phyloP scores from a whole-genome alignment of 768 basidiomycete species.

The Dendrothele bispora region DNA sequence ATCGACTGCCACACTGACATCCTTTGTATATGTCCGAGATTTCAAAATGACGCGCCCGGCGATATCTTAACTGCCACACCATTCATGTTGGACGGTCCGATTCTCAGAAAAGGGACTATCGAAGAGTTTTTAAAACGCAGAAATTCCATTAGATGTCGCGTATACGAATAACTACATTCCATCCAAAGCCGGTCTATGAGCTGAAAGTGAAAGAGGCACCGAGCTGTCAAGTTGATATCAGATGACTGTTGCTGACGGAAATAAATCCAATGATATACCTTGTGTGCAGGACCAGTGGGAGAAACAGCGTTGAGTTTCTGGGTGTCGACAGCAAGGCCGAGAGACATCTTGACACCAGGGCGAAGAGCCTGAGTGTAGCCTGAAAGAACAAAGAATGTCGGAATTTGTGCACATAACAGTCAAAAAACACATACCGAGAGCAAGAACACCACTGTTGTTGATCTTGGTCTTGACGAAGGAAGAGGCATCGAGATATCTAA shows the following conservation, averaged over 20 bases:
- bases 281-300: constrained; percentile 71
- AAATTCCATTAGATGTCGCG: constrained; percentile 3
- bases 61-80: too few relatives aligned
- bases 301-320: constrained; percentile 80
- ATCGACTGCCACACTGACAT: too few relatives aligned
- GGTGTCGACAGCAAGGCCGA: constrained; percentile 95
- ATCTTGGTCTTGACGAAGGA: constrained; percentile 98
- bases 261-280: constrained; percentile 36
- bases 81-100: too few relatives aligned
- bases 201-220: constrained; percentile 78
- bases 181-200: constrained; percentile 42
- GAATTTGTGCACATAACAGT: constrained; percentile 2
- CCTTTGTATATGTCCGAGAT: too few relatives aligned
- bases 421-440: constrained; percentile 56
- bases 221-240: constrained; percentile 39
- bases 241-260: neutral
- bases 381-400: constrained; percentile 21
- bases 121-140: too few relatives aligned
- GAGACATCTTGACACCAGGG: constrained; percentile 88
- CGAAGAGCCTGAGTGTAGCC: constrained; percentile 93
- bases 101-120: too few relatives aligned
- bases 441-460: constrained; percentile 92
- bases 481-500: constrained; percentile 78
- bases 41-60: too few relatives aligned
- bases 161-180: constrained; percentile 3